Base-by-base conservation (phyloP, 1,139 yeast species). In the Saccharomyces pastorianus region DNA sequence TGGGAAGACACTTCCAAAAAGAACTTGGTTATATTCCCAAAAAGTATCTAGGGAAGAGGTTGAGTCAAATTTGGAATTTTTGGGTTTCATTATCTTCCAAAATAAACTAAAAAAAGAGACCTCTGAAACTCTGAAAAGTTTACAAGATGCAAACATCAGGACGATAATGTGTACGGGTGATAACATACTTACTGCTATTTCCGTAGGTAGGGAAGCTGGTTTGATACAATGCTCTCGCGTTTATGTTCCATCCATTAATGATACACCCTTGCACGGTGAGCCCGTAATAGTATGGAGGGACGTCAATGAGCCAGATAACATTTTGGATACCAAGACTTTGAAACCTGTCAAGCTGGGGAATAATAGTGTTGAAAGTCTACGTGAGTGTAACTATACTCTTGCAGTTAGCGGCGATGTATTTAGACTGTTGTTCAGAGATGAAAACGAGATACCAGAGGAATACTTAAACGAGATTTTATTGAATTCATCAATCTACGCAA, bases 101-200 rank as follows among this genome's bases (percentile, higher is more conserved):
- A 93, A 93, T 70, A 88, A 89, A 67, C 75, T 95, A 61, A 93
- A 93, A 66, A 72, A 77, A 0, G 74, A 85, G 0, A 87, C 96
- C 0, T 76, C 77, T 5, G 71, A 74, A 0, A 88, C 91, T 0
- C 77, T 93, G 56, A 64, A 71, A 17, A 77, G 80, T 56, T 75
- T 93, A 53, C 64, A 68, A 13, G 74, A 73, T 11, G 97, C 99
- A 0, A 76, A 80, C 46, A 79, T 93, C 54, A 76, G 98, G 61
- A 88, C 95, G 0, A 76, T 90, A 27, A 95, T 93, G 99, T 95
- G 99, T 70, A 93, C 99, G 0, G 99, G 99, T 53, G 99, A 93
- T 68, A 93, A 93, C 66, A 82, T 93, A 14, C 75, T 93, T 57
- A 93, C 99, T 0, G 99, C 99, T 0, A 82, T 95, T 27, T 87